A percentile compares a stretch with the other conserved stretches of the same genome.
phyloP scores from a whole-genome alignment of 148 eudicot genomes.

The Amaranthus palmeri region DNA sequence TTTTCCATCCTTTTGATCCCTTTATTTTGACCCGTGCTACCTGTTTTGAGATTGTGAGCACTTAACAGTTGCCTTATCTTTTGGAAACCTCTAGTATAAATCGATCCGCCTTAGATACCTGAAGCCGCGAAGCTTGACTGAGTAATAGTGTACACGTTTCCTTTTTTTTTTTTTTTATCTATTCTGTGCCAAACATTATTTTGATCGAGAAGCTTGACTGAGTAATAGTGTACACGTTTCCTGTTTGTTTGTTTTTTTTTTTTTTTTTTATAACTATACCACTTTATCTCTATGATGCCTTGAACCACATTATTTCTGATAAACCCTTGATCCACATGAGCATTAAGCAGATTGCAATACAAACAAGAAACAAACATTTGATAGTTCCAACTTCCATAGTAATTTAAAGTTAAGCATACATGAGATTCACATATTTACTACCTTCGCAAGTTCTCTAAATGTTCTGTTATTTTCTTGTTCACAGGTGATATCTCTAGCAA shows the following conservation, averaged over 20 bases:
- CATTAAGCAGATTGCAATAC: background rate
- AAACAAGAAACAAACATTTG: background rate
- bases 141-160: too few species aligned
- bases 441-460: background rate
- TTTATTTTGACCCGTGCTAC: background rate
- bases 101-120: background rate
- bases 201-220: too few species aligned
- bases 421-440: background rate
- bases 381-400: background rate
- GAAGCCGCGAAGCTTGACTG: background rate
- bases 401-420: background rate
- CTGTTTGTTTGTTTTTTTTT: too few species aligned
- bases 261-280: too few species aligned
- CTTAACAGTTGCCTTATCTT: background rate
- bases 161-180: too few species aligned
- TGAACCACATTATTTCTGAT: background rate
- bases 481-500: slow-evolving; percentile 26
- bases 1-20: background rate
- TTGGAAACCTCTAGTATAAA: background rate
- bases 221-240: too few species aligned
- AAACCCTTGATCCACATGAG: background rate
- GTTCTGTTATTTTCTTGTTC: slow-evolving; percentile 6
- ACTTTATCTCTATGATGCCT: too few species aligned
- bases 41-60: background rate
- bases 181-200: too few species aligned